Evolutionary conservation across 2,329 filamentous ascomycete species (phyloP), one percentile per base, ranked within the genome.

Genomic region (Claviceps sp.): DNA sequence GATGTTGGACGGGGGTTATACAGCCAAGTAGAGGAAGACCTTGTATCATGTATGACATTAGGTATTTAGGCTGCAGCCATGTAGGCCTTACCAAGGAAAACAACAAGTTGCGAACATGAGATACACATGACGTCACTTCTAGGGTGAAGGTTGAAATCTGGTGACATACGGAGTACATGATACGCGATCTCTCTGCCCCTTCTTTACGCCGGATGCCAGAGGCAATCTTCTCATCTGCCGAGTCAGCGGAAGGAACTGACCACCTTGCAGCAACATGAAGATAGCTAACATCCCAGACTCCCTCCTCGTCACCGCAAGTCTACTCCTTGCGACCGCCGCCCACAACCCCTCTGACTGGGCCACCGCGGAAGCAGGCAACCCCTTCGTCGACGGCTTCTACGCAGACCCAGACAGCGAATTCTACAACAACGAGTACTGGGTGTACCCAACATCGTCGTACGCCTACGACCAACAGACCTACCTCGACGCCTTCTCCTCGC

Each of bases 401-500:
- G 74, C 73, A 7, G 73, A 77, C 52, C 74, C 73, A 0, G 74
- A 75, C 59, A 70, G 65, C 26, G 71, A 68, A 50, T 69, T 71
- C 60, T 76, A 73, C 61, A 60, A 70, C 16, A 62, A 60, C 30
- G 57, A 66, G 41, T 75, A 72, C 60, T 76, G 71, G 71, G 68
- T 76, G 24, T 77, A 68, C 57, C 71, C 73, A 5, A 76, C 73
- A 2, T 64, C 67, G 4, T 75, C 72, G 2, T 62, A 63, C 22
- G 56, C 60, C 16, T 76, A 75, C 56, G 67, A 71, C 14, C 48
- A 70, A 37, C 73, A 77, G 60, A 75, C 70, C 0, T 74, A 71
- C 57, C 67, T 76, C 45, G 73, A 76, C 55, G 72, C 72, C 51
- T 76, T 76, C 61, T 75, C 72, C 2, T 75, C 71, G 13, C 62